Evolutionary conservation across 805 yeast genomes (phyloP).

Genomic region (Yamadazyma philogaea): DNA sequence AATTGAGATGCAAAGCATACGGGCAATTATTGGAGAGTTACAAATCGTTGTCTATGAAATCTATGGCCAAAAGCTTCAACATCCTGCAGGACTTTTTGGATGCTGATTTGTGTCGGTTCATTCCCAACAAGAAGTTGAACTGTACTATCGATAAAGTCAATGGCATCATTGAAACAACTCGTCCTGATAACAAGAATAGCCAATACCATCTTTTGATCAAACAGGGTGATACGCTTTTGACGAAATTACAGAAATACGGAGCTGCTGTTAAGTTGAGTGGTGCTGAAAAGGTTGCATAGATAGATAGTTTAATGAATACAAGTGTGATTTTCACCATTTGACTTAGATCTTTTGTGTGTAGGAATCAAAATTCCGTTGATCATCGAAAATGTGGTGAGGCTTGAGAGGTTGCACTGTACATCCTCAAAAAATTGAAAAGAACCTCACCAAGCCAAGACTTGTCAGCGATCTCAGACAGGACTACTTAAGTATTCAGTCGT

Average conservation of each 20-base stretch:
- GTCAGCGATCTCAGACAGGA: no score
- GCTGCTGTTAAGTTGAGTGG: constrained; percentile 97
- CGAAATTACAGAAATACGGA: constrained; percentile 93
- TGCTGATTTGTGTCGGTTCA: constrained; percentile 80
- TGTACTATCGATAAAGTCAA: constrained; percentile 95
- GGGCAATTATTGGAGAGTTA: constrained; percentile 92
- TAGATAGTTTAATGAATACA: background rate
- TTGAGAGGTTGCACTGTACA: no score
- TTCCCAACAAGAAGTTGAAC: constrained; percentile 89
- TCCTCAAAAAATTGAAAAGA: no score
- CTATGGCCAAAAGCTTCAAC: constrained; percentile 93
- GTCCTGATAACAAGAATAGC: constrained; percentile 94
- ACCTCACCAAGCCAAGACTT: no score
- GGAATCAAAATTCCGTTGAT: no score
- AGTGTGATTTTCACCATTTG: background rate
- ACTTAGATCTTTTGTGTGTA: no score
- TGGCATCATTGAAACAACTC: constrained; percentile 91
- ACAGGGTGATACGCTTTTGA: constrained; percentile 88
- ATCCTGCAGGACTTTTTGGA: constrained; percentile 87
- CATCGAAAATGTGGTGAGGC: no score
- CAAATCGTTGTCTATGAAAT: constrained; percentile 80
- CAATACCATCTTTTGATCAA: constrained; percentile 87
- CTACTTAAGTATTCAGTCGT: no score
- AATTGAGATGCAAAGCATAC: constrained; percentile 92
- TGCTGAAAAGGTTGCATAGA: constrained; percentile 57